These are phyloP conservation scores for Cucurbita moschata DNA, from an alignment of 306 rosid species.

Conservation along the genomic window DNA sequence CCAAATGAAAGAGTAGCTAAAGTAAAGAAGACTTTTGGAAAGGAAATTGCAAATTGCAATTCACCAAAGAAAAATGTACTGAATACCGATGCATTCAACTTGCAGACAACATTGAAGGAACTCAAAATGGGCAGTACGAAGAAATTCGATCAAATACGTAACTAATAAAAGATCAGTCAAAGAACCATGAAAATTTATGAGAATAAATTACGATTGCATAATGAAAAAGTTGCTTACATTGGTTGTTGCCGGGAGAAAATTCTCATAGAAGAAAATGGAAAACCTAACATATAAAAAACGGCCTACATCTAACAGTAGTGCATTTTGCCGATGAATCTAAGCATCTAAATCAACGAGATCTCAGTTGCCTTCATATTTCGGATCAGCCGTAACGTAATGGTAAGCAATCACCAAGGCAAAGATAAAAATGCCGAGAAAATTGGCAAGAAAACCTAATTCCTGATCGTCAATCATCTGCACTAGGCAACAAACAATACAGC, in stretches of 20 bases:
- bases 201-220: not conserved
- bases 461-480: slow-evolving; percentile 85
- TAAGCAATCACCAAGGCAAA: slow-evolving; percentile 74
- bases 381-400: slow-evolving; percentile 84
- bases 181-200: not conserved
- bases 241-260: not conserved
- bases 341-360: not conserved
- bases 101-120: not conserved
- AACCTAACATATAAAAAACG: not conserved
- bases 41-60: not conserved
- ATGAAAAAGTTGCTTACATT: not conserved
- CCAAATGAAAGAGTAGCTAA: not conserved
- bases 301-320: not conserved
- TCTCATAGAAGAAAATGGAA: not conserved
- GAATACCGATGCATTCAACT: not conserved
- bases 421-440: slow-evolving; percentile 75
- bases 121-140: not conserved
- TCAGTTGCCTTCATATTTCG: slow-evolving; percentile 39
- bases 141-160: not conserved
- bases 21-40: not conserved
- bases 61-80: not conserved
- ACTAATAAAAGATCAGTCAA: not conserved
- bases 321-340: not conserved
- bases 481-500: not conserved
- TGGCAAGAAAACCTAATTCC: slow-evolving; percentile 80